Percentiles rank a stretch among this genome's conserved stretches.
These are phyloP conservation scores for Cryptomeria japonica DNA, from an alignment of 75 land plant genomes.

Conservation along the genomic window DNA sequence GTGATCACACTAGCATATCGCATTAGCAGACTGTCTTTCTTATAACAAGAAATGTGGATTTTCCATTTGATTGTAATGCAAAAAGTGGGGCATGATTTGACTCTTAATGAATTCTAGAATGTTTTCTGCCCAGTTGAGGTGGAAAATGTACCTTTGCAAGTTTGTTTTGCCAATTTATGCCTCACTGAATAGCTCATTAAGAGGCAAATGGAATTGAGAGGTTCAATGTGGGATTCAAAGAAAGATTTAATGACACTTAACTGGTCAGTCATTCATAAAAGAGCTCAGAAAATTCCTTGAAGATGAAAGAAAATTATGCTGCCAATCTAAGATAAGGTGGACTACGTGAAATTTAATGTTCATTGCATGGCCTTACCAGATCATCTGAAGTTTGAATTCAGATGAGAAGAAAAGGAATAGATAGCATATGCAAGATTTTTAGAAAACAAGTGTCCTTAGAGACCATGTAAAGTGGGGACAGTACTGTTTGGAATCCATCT, in stretches of 20 bases:
- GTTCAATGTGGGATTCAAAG: no score
- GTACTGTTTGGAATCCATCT: background rate
- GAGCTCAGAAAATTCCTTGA: no score
- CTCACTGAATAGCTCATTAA: no score
- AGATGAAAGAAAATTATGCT: no score
- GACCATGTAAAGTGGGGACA: background rate
- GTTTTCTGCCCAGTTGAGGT: background rate
- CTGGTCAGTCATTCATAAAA: no score
- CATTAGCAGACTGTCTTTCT: background rate
- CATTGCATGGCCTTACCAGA: background rate
- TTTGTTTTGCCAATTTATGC: no score
- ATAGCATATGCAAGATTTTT: background rate
- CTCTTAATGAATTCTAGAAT: background rate
- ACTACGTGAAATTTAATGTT: background rate
- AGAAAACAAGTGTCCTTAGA: background rate
- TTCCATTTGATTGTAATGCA: background rate
- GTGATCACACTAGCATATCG: background rate
- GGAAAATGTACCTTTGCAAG: no score
- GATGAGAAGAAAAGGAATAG: background rate
- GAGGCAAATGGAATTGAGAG: no score
- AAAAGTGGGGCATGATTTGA: background rate
- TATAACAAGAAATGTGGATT: background rate
- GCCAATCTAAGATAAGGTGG: background rate
- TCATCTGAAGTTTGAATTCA: background rate
- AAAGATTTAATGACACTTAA: no score